Conservation (phyloP, 352 stramenopile genomes). For the Phytophthora ohioensis region DNA sequence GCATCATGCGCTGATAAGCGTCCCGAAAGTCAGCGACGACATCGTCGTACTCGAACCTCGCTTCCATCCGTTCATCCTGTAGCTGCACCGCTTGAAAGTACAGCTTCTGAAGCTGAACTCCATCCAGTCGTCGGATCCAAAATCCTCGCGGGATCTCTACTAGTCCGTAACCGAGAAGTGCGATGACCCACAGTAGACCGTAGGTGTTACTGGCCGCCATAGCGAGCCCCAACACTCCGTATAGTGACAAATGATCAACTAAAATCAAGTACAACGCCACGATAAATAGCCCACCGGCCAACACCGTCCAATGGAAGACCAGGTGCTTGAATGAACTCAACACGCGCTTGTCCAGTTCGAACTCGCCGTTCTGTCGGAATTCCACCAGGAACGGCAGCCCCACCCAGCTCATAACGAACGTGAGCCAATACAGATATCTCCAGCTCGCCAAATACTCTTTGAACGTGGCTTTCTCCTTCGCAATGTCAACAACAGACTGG, state of each 20-base stretch:
- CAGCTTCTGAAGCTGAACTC: conserved; percentile 47
- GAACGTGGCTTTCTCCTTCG: conserved; percentile 10
- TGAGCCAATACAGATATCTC: conserved; percentile 73
- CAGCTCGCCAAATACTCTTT: conserved; percentile 47
- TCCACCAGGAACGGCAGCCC: conserved; percentile 71
- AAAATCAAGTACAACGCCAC: conserved; percentile 66
- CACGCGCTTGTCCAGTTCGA: conserved; percentile 49
- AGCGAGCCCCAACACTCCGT: conserved; percentile 54
- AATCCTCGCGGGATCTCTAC: conserved; percentile 63
- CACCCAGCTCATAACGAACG: conserved; percentile 72
- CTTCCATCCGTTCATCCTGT: conserved; percentile 73
- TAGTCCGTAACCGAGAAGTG: conserved; percentile 70
- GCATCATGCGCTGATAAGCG: conserved; percentile 57
- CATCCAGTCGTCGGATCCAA: conserved; percentile 54
- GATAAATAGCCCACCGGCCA: conserved; percentile 36
- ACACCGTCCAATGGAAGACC: conserved; percentile 67
- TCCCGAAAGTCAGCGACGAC: conserved; percentile 46
- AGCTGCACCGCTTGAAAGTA: conserved; percentile 69
- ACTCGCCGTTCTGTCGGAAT: conserved; percentile 71
- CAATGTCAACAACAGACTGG: neutral
- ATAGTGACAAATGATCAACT: conserved; percentile 62
- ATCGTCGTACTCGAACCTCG: conserved; percentile 70
- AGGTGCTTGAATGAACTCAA: conserved; percentile 49
- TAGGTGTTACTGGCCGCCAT: conserved; percentile 80
- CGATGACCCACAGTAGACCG: conserved; percentile 67